phyloP scores from a whole-genome alignment of 768 basidiomycete genomes.

The Termitomyces bulborhizus region DNA sequence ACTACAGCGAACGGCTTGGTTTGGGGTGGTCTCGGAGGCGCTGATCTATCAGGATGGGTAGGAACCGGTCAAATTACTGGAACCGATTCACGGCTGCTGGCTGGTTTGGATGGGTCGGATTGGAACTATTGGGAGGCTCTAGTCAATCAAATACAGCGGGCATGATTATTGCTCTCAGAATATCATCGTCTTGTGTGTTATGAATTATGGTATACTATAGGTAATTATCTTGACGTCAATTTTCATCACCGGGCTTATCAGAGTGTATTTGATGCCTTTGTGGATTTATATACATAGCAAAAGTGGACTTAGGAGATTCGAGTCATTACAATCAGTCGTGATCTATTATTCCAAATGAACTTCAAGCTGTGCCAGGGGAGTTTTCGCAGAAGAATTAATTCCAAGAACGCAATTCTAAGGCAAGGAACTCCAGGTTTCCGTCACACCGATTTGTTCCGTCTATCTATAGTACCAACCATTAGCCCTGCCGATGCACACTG shows the following conservation, averaged over 20 bases:
- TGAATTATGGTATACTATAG: background rate
- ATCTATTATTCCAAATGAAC: no score
- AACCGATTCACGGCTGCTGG: constrained; percentile 38
- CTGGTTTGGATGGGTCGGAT: constrained; percentile 57
- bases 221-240: background rate
- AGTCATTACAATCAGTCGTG: no score
- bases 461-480: no score
- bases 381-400: no score
- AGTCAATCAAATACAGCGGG: constrained; percentile 54
- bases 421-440: no score
- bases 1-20: constrained; percentile 43
- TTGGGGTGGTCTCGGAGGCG: constrained; percentile 54
- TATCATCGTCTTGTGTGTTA: background rate
- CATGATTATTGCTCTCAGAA: constrained; percentile 14
- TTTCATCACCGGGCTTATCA: no score
- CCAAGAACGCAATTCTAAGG: no score
- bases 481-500: no score
- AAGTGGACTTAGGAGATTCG: no score
- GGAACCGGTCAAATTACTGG: constrained; percentile 36
- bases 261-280: background rate
- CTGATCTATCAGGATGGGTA: constrained; percentile 57
- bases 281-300: background rate
- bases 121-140: constrained; percentile 80
- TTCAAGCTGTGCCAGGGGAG: no score
- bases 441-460: no score